Evolutionary conservation across 805 yeast genomes (phyloP).

Genomic region (Saccharomycopsis fibuligera): DNA sequence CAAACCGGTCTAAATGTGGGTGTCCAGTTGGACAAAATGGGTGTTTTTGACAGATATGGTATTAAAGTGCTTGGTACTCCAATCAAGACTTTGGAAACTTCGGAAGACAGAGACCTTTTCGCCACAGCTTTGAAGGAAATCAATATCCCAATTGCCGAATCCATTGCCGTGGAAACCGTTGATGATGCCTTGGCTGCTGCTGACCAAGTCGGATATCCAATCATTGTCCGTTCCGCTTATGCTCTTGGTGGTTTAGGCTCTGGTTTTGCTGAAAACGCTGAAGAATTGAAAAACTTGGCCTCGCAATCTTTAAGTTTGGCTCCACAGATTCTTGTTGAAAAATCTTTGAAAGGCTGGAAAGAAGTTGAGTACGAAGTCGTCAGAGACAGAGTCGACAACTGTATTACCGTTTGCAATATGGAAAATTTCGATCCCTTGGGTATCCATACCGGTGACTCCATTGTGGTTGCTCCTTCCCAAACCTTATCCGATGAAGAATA

Average conservation of each 20-base stretch:
- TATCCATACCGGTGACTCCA: slow-evolving; percentile 97
- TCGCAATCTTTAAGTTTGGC: slow-evolving; percentile 84
- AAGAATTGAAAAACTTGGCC: slow-evolving; percentile 78
- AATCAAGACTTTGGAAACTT: slow-evolving; percentile 87
- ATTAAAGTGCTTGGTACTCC: slow-evolving; percentile 98
- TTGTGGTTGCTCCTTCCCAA: slow-evolving; percentile 98
- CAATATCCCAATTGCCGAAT: slow-evolving; percentile 92
- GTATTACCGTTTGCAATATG: slow-evolving; percentile 99
- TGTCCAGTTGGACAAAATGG: slow-evolving; percentile 90
- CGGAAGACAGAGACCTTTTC: slow-evolving; percentile 96
- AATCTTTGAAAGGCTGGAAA: slow-evolving; percentile 97
- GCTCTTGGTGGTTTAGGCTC: slow-evolving; percentile 98
- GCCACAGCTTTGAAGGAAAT: slow-evolving; percentile 94
- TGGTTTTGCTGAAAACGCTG: slow-evolving; percentile 83
- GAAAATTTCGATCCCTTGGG: slow-evolving; percentile 98
- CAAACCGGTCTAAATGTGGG: slow-evolving; percentile 97
- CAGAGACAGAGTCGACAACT: slow-evolving; percentile 91
- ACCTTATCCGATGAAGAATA: slow-evolving; percentile 95
- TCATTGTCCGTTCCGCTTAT: slow-evolving; percentile 94
- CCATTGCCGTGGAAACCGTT: slow-evolving; percentile 88
- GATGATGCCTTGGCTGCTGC: slow-evolving; percentile 95
- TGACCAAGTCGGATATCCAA: slow-evolving; percentile 81
- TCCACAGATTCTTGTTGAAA: slow-evolving; percentile 94
- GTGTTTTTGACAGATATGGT: slow-evolving; percentile 82
- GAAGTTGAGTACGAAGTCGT: slow-evolving; percentile 98